Percentiles rank a stretch among this genome's conserved stretches.
Evolutionary conservation across 2,329 filamentous ascomycete genomes (phyloP).

Genomic region (Juglanconis sp.): DNA sequence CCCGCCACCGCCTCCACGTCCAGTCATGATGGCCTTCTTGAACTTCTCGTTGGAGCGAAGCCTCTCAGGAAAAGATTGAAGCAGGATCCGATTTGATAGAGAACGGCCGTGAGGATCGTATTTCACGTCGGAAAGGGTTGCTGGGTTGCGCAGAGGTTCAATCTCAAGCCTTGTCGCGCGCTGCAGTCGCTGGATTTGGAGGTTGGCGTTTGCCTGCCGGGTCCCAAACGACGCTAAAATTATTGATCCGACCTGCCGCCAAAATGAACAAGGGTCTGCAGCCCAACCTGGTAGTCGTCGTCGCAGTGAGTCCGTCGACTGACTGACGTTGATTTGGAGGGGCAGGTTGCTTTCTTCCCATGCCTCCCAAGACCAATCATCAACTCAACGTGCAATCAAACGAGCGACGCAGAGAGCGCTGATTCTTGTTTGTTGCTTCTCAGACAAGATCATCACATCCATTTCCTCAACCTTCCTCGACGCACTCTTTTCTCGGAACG

Average conservation of each 20-base stretch:
- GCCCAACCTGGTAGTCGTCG: not conserved
- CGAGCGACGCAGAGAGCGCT: not conserved
- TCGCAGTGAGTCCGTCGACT: not conserved
- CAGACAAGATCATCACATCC: not conserved
- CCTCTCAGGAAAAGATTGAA: not conserved
- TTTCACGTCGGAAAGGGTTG: not conserved
- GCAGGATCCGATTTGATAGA: not conserved
- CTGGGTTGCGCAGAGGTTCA: constrained; percentile 2
- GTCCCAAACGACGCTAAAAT: constrained; percentile 5
- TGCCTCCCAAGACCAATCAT: not conserved
- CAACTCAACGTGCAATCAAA: not conserved
- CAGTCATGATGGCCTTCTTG: constrained; percentile 45
- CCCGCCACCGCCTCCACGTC: constrained; percentile 57
- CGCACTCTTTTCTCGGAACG: not conserved
- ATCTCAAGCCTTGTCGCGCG: constrained; percentile 7
- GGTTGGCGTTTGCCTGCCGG: constrained; percentile 7
- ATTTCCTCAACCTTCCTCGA: not conserved
- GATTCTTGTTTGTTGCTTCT: not conserved
- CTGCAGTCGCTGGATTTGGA: constrained; percentile 6
- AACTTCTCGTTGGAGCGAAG: not conserved
- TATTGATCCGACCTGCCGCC: not conserved
- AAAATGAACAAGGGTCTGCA: not conserved
- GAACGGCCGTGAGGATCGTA: not conserved
- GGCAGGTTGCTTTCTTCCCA: constrained; percentile 9
- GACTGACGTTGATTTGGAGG: constrained; percentile 19